Percentiles rank a stretch among this genome's conserved stretches.
Conservation (phyloP, 2,329 filamentous ascomycete genomes). For the Epichloe typhina region DNA sequence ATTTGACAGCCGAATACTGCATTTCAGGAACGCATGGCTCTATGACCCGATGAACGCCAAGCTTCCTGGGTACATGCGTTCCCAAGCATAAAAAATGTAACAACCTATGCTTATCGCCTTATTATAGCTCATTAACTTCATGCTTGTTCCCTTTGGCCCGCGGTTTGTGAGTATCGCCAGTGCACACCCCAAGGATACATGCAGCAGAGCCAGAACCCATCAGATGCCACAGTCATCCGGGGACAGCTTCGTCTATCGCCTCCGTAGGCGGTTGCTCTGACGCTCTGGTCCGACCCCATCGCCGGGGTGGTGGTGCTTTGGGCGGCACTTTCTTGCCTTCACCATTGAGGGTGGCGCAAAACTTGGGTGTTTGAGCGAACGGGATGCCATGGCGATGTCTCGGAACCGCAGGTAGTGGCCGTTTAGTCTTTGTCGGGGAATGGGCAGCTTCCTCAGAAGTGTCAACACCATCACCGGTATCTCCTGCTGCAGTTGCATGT, state of each 20-base stretch:
- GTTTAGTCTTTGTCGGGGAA: slow-evolving; percentile 24
- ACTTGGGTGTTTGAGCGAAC: slow-evolving; percentile 21
- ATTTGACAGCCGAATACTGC: background rate
- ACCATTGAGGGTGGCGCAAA: slow-evolving; percentile 17
- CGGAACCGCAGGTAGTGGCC: slow-evolving; percentile 39
- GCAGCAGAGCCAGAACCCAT: background rate
- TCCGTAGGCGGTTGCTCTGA: slow-evolving; percentile 16
- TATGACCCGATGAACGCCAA: background rate
- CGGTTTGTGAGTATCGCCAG: background rate
- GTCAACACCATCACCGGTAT: slow-evolving; percentile 5
- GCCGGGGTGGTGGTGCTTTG: slow-evolving; percentile 32
- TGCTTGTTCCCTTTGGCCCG: no score
- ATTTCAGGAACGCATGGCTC: background rate
- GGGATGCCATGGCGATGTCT: slow-evolving; percentile 42
- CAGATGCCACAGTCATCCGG: background rate
- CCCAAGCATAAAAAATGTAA: background rate
- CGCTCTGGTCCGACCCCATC: slow-evolving; percentile 28
- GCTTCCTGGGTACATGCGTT: no score
- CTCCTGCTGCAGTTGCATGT: slow-evolving; percentile 22
- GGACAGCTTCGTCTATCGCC: background rate
- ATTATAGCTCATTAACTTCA: no score
- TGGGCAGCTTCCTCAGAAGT: slow-evolving; percentile 12
- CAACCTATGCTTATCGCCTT: no score
- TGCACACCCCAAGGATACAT: background rate
- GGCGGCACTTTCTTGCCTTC: slow-evolving; percentile 28